These are phyloP conservation scores for Neonectria magnoliae DNA, from an alignment of 2,329 filamentous ascomycete species.

Conservation along the genomic window DNA sequence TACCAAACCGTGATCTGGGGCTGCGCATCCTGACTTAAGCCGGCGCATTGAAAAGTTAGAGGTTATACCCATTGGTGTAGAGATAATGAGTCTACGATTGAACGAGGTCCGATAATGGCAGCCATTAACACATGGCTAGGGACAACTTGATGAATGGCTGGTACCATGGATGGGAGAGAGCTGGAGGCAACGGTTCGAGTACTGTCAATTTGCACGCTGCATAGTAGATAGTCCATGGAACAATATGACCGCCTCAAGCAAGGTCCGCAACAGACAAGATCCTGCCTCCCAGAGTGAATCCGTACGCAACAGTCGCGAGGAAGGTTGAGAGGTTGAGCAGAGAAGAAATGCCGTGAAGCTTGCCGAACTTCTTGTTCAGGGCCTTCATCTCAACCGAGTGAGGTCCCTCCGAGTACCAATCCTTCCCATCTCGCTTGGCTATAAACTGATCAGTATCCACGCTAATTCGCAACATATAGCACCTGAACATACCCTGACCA, in stretches of 20 bases:
- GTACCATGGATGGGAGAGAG: slow-evolving; percentile 1
- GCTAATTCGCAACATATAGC: background rate
- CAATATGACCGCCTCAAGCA: slow-evolving; percentile 28
- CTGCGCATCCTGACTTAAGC: slow-evolving; percentile 14
- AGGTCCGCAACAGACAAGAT: slow-evolving; percentile 56
- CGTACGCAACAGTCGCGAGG: slow-evolving; percentile 78
- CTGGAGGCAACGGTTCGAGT: slow-evolving; percentile 8
- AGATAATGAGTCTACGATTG: slow-evolving; percentile 38
- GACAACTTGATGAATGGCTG: background rate
- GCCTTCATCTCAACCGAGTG: slow-evolving; percentile 86
- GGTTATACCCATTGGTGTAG: slow-evolving; percentile 36
- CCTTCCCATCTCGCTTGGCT: slow-evolving; percentile 91
- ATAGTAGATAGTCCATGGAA: slow-evolving; percentile 20
- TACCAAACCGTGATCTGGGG: slow-evolving; percentile 1
- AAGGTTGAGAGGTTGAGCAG: slow-evolving; percentile 80
- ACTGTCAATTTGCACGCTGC: slow-evolving; percentile 28
- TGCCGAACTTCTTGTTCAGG: slow-evolving; percentile 81
- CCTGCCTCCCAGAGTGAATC: slow-evolving; percentile 74
- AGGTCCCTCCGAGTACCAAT: slow-evolving; percentile 79
- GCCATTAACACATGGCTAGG: slow-evolving; percentile 13
- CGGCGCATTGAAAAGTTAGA: slow-evolving; percentile 32
- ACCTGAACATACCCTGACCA: slow-evolving; percentile 72
- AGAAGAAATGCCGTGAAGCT: slow-evolving; percentile 83
- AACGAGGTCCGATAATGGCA: slow-evolving; percentile 23
- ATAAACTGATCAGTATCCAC: slow-evolving; percentile 28